Evolutionary conservation across 2,329 filamentous ascomycete species (phyloP).

Genomic region (Myriangium duriaei): DNA sequence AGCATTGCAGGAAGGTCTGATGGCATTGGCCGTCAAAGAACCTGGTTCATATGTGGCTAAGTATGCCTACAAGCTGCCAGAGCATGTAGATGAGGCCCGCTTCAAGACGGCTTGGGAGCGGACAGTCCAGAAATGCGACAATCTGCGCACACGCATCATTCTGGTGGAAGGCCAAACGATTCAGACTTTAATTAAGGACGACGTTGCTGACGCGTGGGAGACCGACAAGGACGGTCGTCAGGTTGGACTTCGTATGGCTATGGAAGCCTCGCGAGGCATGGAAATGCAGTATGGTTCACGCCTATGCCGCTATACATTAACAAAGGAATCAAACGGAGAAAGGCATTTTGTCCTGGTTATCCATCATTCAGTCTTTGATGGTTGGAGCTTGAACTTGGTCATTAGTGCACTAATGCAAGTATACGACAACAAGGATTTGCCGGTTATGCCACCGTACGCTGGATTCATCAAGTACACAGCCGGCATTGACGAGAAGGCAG

Average conservation of each 20-base stretch:
- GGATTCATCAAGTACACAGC: not conserved
- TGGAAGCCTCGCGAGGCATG: not conserved
- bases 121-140: not conserved
- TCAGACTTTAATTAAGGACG: not conserved
- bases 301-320: not conserved
- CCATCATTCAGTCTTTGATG: conserved; percentile 6
- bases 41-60: not conserved
- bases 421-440: not conserved
- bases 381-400: conserved; percentile 3
- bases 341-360: not conserved
- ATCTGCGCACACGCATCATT: conserved; percentile 3
- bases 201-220: not conserved
- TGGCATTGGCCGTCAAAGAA: not conserved
- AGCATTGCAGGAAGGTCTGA: conserved; percentile 46
- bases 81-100: not conserved
- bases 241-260: not conserved
- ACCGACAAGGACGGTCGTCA: not conserved
- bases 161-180: not conserved
- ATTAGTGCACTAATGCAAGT: not conserved
- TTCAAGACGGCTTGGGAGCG: not conserved
- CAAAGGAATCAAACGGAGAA: not conserved
- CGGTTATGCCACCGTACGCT: not conserved
- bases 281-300: not conserved
- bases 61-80: not conserved
- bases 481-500: not conserved